Evolutionary conservation across 768 basidiomycete species (phyloP), one percentile per base, ranked within the genome.

Genomic region (Cystofilobasidium bisporidii): DNA sequence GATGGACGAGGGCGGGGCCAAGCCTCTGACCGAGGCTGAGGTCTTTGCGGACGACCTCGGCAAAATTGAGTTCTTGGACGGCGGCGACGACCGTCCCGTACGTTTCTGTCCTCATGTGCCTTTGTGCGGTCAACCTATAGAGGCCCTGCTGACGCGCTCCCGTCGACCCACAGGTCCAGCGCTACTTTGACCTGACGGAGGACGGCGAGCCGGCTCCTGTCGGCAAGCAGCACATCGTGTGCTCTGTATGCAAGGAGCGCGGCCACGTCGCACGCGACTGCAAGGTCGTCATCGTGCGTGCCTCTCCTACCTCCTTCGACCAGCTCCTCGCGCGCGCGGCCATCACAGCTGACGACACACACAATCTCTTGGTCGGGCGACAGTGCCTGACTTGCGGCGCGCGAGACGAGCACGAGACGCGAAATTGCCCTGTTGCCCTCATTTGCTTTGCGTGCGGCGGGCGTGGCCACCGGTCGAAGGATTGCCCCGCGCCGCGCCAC

Each of bases 381-480:
- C 41, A 69, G 68, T 69, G 68, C 40, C 48, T 69, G n/a, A 69
- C 68, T 1, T 69, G 68, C 48, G 68, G 68, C 26, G 68, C 62
- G 17, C 45, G 63, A 2, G 63, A 69, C 40, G 62, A 64, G 41
- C 68, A 69, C 30, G 43, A 26, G 9, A 69, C 68, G 18, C 63
- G 68, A 24, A 69, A 56, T n/a, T 69, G 68, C 28, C 68, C 68
- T 8, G 62, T 69, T 18, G 68, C 68, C 26, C 50, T 69, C n/a
- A 63, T 64, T 2, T 69, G 68, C 48, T 69, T 69, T 40, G 58
- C 63, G 0, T 69, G 68, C 33, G 68, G 68, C 36, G 63, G 59
- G n/a, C 28, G 68, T 47, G 68, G 68, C 26, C 68, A 69, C 47
- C 63, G 68, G 26, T 62, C 62, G 17, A 68, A 68, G 67, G 67